Conservation (phyloP, 306 rosid species). For the Quercus variabilis region DNA sequence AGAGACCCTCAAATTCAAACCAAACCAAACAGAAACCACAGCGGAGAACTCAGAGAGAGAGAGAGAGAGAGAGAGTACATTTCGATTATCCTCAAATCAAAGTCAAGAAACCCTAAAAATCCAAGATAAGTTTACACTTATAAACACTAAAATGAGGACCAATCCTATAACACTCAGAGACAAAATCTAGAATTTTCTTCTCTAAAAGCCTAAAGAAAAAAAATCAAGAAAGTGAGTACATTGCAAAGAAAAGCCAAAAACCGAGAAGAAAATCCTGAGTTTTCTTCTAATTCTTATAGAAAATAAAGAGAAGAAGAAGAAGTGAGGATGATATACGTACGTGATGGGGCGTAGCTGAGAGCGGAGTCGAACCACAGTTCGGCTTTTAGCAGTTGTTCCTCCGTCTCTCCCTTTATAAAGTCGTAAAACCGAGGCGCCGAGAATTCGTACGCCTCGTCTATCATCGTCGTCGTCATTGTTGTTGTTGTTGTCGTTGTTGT, state of each 20-base stretch:
- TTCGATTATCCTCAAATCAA: neutral
- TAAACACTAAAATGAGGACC: neutral
- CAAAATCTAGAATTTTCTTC: too few species aligned
- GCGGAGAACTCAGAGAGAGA: neutral
- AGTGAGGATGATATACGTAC: slow-evolving; percentile 37
- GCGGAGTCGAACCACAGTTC: slow-evolving; percentile 94
- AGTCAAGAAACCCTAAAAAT: neutral
- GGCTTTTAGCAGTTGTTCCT: slow-evolving; percentile 46
- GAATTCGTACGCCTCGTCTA: slow-evolving; percentile 80
- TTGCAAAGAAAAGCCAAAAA: neutral
- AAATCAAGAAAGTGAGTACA: neutral
- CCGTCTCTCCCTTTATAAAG: slow-evolving; percentile 53
- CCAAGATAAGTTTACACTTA: neutral
- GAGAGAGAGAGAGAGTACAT: too few species aligned
- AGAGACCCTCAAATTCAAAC: neutral
- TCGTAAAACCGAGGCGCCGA: slow-evolving; percentile 88
- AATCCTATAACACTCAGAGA: neutral
- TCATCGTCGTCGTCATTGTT: slow-evolving; percentile 25
- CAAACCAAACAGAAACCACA: neutral
- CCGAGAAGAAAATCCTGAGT: neutral
- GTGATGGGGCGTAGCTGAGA: slow-evolving; percentile 81
- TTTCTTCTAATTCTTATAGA: neutral
- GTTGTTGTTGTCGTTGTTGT: neutral
- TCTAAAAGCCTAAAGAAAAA: too few species aligned
- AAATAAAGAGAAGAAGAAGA: neutral